Percentiles rank a stretch among this genome's conserved stretches.
phyloP scores from a whole-genome alignment of 352 stramenopile genomes.

The Pythium biforme region DNA sequence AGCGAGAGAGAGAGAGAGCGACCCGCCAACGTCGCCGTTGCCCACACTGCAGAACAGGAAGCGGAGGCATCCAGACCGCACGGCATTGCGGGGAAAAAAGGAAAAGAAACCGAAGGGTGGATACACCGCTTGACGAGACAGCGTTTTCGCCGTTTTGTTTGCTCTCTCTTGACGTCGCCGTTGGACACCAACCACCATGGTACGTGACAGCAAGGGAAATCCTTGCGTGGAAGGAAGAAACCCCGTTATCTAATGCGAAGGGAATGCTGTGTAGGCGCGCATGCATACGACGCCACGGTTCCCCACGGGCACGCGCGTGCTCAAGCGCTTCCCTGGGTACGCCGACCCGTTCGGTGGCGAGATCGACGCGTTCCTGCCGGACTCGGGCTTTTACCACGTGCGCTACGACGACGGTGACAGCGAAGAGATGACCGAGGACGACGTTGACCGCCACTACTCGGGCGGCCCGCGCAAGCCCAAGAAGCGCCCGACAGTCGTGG shows the following conservation, averaged over 20 bases:
- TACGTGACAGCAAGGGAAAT: not conserved
- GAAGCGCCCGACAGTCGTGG: not conserved
- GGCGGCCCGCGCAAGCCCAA: slow-evolving; percentile 15
- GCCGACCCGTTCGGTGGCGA: slow-evolving; percentile 53
- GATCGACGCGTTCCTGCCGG: slow-evolving; percentile 47
- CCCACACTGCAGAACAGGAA: not conserved
- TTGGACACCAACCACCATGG: not conserved
- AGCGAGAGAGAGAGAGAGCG: not conserved
- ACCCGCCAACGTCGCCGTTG: not conserved
- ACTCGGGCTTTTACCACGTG: slow-evolving; percentile 72
- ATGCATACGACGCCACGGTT: slow-evolving; percentile 53
- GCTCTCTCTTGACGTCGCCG: not conserved
- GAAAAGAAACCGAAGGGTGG: not conserved
- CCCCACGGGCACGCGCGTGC: slow-evolving; percentile 58
- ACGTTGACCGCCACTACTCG: slow-evolving; percentile 46
- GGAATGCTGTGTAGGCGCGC: slow-evolving; percentile 34
- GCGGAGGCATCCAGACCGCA: not conserved
- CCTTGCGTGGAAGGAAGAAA: too few species aligned
- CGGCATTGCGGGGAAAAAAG: not conserved
- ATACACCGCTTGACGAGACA: too few species aligned
- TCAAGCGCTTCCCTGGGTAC: slow-evolving; percentile 70
- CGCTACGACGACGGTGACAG: slow-evolving; percentile 77
- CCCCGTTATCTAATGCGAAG: too few species aligned
- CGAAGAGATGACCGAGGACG: slow-evolving; percentile 79
- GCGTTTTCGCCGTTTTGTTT: too few species aligned